Evolutionary conservation across 2,329 filamentous ascomycete genomes (phyloP).

Genomic region (Arthrocladium fulminans): DNA sequence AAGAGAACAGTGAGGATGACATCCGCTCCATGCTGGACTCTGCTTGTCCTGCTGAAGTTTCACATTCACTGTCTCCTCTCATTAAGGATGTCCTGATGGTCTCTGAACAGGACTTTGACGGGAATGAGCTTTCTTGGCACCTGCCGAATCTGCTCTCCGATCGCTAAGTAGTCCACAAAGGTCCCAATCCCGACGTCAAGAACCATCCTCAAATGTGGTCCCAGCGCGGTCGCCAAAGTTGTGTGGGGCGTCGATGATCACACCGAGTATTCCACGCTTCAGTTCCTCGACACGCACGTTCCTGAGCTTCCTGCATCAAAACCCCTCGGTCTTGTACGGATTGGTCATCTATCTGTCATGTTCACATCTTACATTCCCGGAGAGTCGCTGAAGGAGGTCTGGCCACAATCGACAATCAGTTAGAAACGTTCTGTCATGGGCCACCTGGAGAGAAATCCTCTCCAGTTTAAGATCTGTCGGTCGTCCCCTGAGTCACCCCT

Average conservation of each 20-base stretch:
- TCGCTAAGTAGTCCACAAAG: neutral
- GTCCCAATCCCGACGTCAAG: neutral
- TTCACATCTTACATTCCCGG: neutral
- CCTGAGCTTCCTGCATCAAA: constrained; percentile 25
- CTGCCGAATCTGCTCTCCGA: too few species aligned
- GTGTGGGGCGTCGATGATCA: neutral
- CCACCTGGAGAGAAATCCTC: neutral
- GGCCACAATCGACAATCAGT: neutral
- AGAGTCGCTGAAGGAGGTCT: neutral
- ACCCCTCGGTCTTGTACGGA: constrained; percentile 23
- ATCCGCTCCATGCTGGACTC: neutral
- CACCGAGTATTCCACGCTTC: neutral
- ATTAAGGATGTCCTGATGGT: neutral
- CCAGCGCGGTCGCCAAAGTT: neutral
- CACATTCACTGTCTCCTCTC: neutral
- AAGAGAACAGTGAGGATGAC: neutral
- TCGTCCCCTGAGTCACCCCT: neutral
- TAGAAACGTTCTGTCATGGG: neutral
- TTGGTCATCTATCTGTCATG: constrained; percentile 22
- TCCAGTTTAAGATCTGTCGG: neutral
- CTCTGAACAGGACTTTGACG: neutral
- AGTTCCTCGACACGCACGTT: constrained; percentile 22
- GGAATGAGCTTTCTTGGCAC: too few species aligned
- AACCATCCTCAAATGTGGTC: neutral
- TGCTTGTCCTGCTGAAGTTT: neutral